Evolutionary conservation across 495 filamentous ascomycete species (phyloP).

Genomic region (Aspergillus sparsus): DNA sequence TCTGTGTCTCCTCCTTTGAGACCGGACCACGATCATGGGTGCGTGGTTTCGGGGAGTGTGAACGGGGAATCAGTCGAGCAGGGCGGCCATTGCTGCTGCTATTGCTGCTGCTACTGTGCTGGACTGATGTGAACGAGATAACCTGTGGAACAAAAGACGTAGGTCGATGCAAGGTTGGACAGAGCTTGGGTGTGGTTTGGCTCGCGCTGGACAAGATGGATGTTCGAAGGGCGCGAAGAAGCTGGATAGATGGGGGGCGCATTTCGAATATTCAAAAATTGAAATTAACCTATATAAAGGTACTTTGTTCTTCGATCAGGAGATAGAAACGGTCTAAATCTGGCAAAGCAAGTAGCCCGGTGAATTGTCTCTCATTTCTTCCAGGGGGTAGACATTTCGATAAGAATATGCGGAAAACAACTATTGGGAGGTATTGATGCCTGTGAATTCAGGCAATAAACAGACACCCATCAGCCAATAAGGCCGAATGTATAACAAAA

Average conservation of each 20-base stretch:
- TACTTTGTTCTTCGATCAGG: too few relatives aligned
- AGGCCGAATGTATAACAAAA: too few relatives aligned
- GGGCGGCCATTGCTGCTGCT: conserved; percentile 34
- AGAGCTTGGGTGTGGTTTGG: conserved; percentile 19
- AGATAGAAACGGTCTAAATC: too few relatives aligned
- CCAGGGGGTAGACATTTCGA: too few relatives aligned
- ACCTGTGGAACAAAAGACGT: conserved; percentile 13
- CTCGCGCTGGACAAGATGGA: conserved; percentile 26
- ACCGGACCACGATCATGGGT: conserved; percentile 59
- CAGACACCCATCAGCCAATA: too few relatives aligned
- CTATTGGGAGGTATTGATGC: too few relatives aligned
- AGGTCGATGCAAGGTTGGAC: conserved; percentile 19
- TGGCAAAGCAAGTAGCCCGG: too few relatives aligned
- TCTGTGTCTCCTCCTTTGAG: conserved; percentile 64
- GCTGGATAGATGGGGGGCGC: conserved; percentile 47
- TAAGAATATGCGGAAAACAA: too few relatives aligned
- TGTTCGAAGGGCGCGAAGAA: conserved; percentile 46
- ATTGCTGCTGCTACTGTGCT: conserved; percentile 37
- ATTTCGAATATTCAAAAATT: conserved; percentile 23
- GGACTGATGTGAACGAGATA: conserved; percentile 15
- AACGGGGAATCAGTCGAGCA: conserved; percentile 42
- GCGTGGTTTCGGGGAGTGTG: conserved; percentile 42
- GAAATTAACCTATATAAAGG: too few relatives aligned
- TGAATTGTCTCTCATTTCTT: too few relatives aligned
- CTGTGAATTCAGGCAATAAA: too few relatives aligned